These are phyloP conservation scores for Cornus kousa DNA, from an alignment of 148 eudicot species.

Conservation along the genomic window DNA sequence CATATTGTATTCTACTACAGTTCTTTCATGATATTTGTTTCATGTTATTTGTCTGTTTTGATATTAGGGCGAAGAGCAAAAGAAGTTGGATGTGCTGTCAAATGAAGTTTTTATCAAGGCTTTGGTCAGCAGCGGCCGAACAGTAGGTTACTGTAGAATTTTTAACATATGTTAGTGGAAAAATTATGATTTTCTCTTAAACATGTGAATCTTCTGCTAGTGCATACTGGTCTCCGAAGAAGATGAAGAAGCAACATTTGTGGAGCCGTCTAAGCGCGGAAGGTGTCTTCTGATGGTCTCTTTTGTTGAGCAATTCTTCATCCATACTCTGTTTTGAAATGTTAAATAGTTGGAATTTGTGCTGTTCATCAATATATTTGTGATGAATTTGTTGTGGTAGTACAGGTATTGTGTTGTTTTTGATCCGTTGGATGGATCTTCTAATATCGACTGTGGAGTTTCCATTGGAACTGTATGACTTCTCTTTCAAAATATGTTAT, in stretches of 20 bases:
- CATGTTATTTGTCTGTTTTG: background rate
- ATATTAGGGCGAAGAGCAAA: conserved; percentile 91
- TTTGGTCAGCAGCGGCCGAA: conserved; percentile 87
- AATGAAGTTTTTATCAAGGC: conserved; percentile 96
- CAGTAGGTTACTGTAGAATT: conserved; percentile 48
- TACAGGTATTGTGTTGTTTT: conserved; percentile 91
- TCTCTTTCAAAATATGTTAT: background rate
- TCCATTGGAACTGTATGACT: conserved; percentile 86
- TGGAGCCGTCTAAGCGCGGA: conserved; percentile 81
- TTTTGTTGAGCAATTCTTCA: conserved; percentile 10
- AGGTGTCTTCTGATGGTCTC: conserved; percentile 44
- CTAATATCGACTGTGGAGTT: conserved; percentile 97
- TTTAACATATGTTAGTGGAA: background rate
- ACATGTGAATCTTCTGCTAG: conserved; percentile 35
- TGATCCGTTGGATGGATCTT: conserved; percentile 97
- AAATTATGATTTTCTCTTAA: conserved; percentile 7
- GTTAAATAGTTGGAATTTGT: background rate
- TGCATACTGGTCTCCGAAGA: conserved; percentile 97
- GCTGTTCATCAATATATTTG: background rate
- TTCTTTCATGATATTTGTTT: background rate
- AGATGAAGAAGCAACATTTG: conserved; percentile 92
- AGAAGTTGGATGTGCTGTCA: conserved; percentile 93
- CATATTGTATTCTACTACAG: background rate
- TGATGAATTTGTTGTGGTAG: conserved; percentile 8
- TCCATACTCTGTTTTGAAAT: background rate